Conservation (phyloP, 2,329 filamentous ascomycete species). For the Neonectria neomacrospora region DNA sequence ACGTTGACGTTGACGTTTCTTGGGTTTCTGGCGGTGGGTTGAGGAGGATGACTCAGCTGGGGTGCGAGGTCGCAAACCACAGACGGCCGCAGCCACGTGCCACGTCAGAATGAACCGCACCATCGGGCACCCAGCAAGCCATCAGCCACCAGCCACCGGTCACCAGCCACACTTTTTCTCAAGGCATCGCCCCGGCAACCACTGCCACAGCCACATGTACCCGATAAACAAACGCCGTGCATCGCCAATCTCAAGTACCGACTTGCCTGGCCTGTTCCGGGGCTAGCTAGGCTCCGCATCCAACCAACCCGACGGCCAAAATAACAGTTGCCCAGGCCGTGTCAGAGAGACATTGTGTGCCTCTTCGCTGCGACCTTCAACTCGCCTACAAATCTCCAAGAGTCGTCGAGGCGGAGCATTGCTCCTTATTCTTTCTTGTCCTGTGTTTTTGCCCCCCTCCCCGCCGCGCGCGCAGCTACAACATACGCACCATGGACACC, state of each 20-base stretch:
- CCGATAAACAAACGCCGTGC: conserved; percentile 42
- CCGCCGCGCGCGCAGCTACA: conserved; percentile 36
- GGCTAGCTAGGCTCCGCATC: conserved; percentile 39
- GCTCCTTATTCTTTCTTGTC: conserved; percentile 53
- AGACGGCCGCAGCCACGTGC: conserved; percentile 7
- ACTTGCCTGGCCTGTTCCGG: conserved; percentile 23
- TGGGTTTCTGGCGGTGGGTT: not conserved
- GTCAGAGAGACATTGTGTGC: conserved; percentile 18
- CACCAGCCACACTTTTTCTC: conserved; percentile 11
- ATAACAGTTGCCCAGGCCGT: conserved; percentile 39
- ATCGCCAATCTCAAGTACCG: conserved; percentile 40
- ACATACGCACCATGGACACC: conserved; percentile 46
- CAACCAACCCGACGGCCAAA: conserved; percentile 36
- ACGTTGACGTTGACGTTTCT: conserved; percentile 26
- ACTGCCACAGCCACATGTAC: not conserved
- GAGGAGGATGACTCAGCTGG: conserved; percentile 27
- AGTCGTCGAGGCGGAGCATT: conserved; percentile 46
- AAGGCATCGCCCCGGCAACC: conserved; percentile 36
- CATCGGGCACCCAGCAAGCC: too few relatives aligned
- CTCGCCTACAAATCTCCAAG: conserved; percentile 37
- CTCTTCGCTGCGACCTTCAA: conserved; percentile 31
- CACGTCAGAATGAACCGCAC: too few relatives aligned
- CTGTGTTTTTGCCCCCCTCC: conserved; percentile 42
- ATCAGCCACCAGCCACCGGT: too few relatives aligned
- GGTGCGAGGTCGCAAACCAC: not conserved